Evolutionary conservation across 2,329 filamentous ascomycete genomes (phyloP).

Genomic region (Raffaelea arxii): DNA sequence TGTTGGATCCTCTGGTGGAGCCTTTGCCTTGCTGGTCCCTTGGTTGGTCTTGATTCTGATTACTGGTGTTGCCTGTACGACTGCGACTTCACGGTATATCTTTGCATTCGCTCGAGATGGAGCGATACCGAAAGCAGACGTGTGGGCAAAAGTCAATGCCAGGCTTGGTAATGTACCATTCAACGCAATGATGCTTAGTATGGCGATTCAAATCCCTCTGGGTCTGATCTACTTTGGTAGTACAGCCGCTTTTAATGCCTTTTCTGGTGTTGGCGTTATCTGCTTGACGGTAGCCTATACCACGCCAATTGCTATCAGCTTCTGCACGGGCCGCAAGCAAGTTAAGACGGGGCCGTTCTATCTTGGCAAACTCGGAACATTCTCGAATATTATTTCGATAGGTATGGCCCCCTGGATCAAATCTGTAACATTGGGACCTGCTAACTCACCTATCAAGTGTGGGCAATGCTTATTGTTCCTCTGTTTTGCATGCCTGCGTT

Average conservation of each 20-base stretch:
- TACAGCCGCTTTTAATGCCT: constrained; percentile 60
- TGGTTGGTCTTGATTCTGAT: constrained; percentile 56
- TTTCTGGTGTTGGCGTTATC: constrained; percentile 61
- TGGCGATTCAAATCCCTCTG: constrained; percentile 53
- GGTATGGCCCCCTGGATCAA: not conserved
- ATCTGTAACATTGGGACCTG: constrained; percentile 4
- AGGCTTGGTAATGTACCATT: constrained; percentile 56
- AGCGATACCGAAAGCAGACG: constrained; percentile 52
- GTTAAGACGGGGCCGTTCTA: constrained; percentile 3
- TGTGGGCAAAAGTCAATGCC: constrained; percentile 52
- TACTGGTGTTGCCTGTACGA: constrained; percentile 61
- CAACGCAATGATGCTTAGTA: constrained; percentile 64
- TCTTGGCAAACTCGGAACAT: too few species aligned
- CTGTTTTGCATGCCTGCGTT: constrained; percentile 64
- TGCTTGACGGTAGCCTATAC: constrained; percentile 60
- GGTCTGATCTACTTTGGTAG: constrained; percentile 62
- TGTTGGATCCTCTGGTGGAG: constrained; percentile 48
- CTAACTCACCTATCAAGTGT: constrained; percentile 21
- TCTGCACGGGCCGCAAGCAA: constrained; percentile 2
- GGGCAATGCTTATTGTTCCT: constrained; percentile 59
- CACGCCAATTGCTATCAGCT: constrained; percentile 33
- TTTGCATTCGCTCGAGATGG: constrained; percentile 65
- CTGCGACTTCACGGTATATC: constrained; percentile 55
- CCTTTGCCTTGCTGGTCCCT: constrained; percentile 54
- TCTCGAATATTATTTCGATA: too few species aligned